phyloP scores from a whole-genome alignment of 2,329 filamentous ascomycete species.

The Fusarium domesticum region DNA sequence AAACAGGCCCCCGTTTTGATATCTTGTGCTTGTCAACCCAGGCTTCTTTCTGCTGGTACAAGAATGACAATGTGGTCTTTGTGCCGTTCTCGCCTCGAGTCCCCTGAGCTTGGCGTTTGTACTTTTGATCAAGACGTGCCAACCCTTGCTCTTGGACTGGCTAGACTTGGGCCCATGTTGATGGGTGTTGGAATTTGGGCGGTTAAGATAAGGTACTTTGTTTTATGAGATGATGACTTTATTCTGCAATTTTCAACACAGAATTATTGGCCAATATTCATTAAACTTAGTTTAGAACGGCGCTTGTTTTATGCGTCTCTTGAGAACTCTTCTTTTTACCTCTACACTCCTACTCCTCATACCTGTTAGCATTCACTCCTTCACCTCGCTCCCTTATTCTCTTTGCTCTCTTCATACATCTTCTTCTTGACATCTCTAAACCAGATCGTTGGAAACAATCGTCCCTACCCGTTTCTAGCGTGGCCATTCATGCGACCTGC shows the following conservation, averaged over 20 bases:
- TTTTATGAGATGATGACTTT: neutral
- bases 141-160: neutral
- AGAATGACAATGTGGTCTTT: conserved; percentile 4
- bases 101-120: neutral
- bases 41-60: too few relatives aligned
- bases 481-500: conserved; percentile 32
- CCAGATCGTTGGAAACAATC: conserved; percentile 2
- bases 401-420: conserved; percentile 4
- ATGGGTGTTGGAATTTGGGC: neutral
- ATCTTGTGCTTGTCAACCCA: too few relatives aligned
- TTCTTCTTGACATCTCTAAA: neutral
- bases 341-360: neutral
- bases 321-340: neutral
- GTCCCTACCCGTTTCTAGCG: conserved; percentile 24
- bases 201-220: neutral
- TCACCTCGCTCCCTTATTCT: conserved; percentile 1
- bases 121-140: neutral
- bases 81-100: neutral
- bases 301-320: neutral
- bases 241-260: neutral
- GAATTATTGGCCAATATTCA: neutral
- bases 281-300: neutral
- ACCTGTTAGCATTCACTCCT: neutral
- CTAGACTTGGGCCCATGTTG: neutral
- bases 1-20: conserved; percentile 4